phyloP scores from a whole-genome alignment of 371 early-diverging fungal genomes.

The Mortierella sp. region DNA sequence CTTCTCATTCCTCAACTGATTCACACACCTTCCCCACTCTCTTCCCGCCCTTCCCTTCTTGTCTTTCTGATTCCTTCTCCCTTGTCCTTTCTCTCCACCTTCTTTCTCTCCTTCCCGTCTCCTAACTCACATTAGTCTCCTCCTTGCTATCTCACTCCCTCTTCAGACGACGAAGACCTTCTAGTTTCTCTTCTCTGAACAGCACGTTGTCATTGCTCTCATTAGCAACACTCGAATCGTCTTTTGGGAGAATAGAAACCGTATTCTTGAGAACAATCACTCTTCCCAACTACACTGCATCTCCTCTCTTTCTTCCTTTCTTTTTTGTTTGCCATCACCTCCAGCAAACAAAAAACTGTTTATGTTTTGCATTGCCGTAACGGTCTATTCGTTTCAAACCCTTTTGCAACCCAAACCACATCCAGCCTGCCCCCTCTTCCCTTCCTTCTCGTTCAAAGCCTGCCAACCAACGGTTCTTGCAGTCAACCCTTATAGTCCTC shows the following conservation, averaged over 20 bases:
- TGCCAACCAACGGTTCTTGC: neutral
- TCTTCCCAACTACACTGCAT: neutral
- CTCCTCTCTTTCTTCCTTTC: neutral
- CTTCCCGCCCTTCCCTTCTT: neutral
- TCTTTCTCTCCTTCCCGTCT: neutral
- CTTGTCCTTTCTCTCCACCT: neutral
- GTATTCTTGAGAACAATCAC: neutral
- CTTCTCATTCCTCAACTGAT: conserved; percentile 7
- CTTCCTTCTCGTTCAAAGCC: neutral
- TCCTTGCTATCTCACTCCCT: neutral
- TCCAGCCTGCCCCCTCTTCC: neutral
- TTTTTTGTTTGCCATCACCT: conserved; percentile 6
- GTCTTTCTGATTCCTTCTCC: neutral
- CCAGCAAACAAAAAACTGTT: neutral
- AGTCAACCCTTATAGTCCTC: neutral
- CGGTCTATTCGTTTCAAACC: neutral
- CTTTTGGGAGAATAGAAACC: conserved; percentile 3
- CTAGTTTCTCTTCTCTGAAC: neutral
- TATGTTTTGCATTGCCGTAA: neutral
- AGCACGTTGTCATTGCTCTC: neutral
- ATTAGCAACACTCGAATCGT: neutral
- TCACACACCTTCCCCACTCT: neutral
- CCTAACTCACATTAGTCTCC: neutral
- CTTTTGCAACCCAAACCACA: neutral
- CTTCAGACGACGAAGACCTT: neutral